phyloP scores from a whole-genome alignment of 768 basidiomycete genomes.

The Boletus rubroflammeus region DNA sequence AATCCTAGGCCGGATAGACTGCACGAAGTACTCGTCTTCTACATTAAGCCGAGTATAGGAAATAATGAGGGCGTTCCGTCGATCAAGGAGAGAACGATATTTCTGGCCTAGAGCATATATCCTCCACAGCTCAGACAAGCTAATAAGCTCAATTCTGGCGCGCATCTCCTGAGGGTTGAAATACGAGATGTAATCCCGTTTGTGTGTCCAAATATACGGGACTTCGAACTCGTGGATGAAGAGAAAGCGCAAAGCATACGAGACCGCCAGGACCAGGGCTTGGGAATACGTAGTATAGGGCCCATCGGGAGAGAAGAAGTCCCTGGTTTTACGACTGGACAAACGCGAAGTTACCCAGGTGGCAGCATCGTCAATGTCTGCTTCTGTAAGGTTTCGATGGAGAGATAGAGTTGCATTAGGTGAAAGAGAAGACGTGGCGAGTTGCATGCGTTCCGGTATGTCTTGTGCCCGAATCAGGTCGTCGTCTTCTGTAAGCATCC shows the following conservation, averaged over 20 bases:
- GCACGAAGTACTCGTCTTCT: constrained; percentile 73
- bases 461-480: constrained; percentile 87
- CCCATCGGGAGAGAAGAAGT: constrained; percentile 69
- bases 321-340: constrained; percentile 63
- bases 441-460: constrained; percentile 94
- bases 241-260: constrained; percentile 71
- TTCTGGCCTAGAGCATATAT: constrained; percentile 85
- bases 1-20: constrained; percentile 60
- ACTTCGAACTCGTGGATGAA: constrained; percentile 91
- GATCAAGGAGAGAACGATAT: constrained; percentile 80
- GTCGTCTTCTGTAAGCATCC: constrained; percentile 89
- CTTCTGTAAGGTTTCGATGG: constrained; percentile 61
- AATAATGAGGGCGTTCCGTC: constrained; percentile 56
- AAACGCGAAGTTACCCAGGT: constrained; percentile 84
- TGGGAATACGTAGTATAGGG: constrained; percentile 55
- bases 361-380: constrained; percentile 76
- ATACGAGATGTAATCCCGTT: constrained; percentile 84
- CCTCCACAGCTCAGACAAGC: constrained; percentile 83
- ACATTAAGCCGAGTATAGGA: constrained; percentile 68
- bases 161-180: constrained; percentile 67
- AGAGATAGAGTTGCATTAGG: constrained; percentile 55
- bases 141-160: constrained; percentile 67
- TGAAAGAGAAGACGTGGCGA: constrained; percentile 82
- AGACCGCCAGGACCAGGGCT: constrained; percentile 75
- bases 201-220: constrained; percentile 92